These are phyloP conservation scores for Aspergillus fischeri DNA, from an alignment of 2,329 filamentous ascomycete species.

Conservation along the genomic window DNA sequence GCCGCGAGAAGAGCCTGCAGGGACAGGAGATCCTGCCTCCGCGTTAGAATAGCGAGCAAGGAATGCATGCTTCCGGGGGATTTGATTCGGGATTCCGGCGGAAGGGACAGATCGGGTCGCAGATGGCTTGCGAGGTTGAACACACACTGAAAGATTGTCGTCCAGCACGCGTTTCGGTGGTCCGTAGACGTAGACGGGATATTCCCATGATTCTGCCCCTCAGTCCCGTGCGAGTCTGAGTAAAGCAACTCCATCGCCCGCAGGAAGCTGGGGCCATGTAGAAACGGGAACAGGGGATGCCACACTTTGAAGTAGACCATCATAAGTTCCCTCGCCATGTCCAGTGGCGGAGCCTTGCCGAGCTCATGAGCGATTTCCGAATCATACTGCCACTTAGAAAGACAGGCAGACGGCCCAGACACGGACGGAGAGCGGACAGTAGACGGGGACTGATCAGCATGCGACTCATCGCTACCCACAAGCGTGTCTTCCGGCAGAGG, in stretches of 20 bases:
- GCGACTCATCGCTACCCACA: slow-evolving; percentile 23
- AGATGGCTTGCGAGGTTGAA: slow-evolving; percentile 45
- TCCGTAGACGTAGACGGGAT: slow-evolving; percentile 4
- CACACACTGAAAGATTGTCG: slow-evolving; percentile 47
- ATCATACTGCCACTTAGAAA: slow-evolving; percentile 27
- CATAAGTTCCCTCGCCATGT: slow-evolving; percentile 40
- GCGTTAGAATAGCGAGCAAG: slow-evolving; percentile 35
- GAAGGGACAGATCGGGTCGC: slow-evolving; percentile 30
- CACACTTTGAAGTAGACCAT: slow-evolving; percentile 50
- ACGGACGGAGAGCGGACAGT: slow-evolving; percentile 5
- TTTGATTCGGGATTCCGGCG: slow-evolving; percentile 34
- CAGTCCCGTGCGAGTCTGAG: slow-evolving; percentile 6
- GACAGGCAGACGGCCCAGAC: slow-evolving; percentile 8
- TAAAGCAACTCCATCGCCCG: slow-evolving; percentile 45
- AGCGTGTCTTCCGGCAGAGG: slow-evolving; percentile 29
- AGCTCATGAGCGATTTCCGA: slow-evolving; percentile 20
- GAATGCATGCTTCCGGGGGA: slow-evolving; percentile 36
- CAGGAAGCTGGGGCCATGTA: slow-evolving; percentile 49
- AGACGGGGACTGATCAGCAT: slow-evolving; percentile 11
- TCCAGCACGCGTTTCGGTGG: slow-evolving; percentile 27
- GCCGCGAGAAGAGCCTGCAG: slow-evolving; percentile 48
- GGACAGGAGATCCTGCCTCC: slow-evolving; percentile 43
- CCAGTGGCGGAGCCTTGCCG: slow-evolving; percentile 24
- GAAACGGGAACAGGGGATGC: slow-evolving; percentile 52
- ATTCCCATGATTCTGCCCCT: background rate